Percentiles rank a stretch among this genome's conserved stretches.
These are phyloP conservation scores for Talaromyces ruber DNA, from an alignment of 495 filamentous ascomycete genomes.

Conservation along the genomic window DNA sequence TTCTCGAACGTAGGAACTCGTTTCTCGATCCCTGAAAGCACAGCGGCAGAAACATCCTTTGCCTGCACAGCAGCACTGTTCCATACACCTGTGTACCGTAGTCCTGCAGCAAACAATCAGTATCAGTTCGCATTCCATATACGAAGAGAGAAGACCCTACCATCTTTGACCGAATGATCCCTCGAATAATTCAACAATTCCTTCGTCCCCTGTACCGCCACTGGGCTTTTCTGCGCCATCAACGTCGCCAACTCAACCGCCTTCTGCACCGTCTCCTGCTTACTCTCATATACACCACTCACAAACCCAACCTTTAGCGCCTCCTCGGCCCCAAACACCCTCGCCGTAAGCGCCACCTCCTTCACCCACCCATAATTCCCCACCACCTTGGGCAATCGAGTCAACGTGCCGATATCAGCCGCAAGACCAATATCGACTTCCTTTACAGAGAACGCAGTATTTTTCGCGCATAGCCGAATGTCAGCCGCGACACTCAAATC, in stretches of 20 bases:
- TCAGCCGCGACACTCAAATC: slow-evolving; percentile 75
- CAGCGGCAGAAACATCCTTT: slow-evolving; percentile 62
- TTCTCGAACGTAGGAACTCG: slow-evolving; percentile 81
- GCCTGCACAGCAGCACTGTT: slow-evolving; percentile 79
- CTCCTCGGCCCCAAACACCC: slow-evolving; percentile 71
- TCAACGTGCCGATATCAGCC: slow-evolving; percentile 85
- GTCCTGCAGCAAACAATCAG: slow-evolving; percentile 30
- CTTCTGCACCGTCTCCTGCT: slow-evolving; percentile 49
- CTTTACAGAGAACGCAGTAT: slow-evolving; percentile 69
- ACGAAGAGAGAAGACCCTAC: no score
- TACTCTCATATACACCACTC: slow-evolving; percentile 60
- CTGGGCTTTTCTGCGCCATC: slow-evolving; percentile 77
- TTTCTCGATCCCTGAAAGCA: slow-evolving; percentile 71
- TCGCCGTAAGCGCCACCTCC: slow-evolving; percentile 73
- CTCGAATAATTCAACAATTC: slow-evolving; percentile 80
- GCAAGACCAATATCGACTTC: slow-evolving; percentile 95
- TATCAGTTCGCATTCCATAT: neutral
- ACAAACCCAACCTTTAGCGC: slow-evolving; percentile 80
- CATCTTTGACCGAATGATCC: slow-evolving; percentile 70
- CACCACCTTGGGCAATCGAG: slow-evolving; percentile 77
- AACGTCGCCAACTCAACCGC: slow-evolving; percentile 57
- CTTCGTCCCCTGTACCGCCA: slow-evolving; percentile 91
- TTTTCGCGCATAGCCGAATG: slow-evolving; percentile 60
- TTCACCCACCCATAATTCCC: slow-evolving; percentile 79
- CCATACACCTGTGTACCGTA: slow-evolving; percentile 82